Evolutionary conservation across 169 alveolate genomes (phyloP), one percentile per base, ranked within the genome.

Genomic region (Blepharisma undulans): DNA sequence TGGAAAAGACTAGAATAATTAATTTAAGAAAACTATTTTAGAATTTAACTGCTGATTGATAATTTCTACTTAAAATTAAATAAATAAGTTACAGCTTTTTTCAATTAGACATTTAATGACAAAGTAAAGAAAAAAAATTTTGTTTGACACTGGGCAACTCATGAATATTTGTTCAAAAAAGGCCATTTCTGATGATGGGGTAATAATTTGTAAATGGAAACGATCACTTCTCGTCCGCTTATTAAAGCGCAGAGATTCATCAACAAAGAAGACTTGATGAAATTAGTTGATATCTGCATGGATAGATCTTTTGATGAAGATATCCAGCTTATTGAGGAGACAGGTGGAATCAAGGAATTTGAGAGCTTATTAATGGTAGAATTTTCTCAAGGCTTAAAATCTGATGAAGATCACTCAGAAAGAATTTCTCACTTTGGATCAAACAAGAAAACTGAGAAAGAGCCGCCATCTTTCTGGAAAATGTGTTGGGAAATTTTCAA

Each of bases 401-500:
- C 34, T 78, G 48, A 27, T 30, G 27, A 29, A 22, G 87, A 88
- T 25, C 21, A 16, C 79, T 19, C 74, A 7, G 34, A 21, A 76
- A 88, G 92, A 76, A 88, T 88, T 33, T 66, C 7, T 29, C 30
- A 29, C 21, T 88, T 25, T 33, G 92, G 92, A 14, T 34, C 71
- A 18, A 88, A 88, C 87, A 36, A 34, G 76, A 72, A 48, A 33
- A 25, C 61, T 21, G 82, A 36, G 5, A 27, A 25, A 29, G 74
- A 88, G 36, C 93, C 82, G 2, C 76, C 92, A 18, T 78, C 96
- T 6, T 94, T 93, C 88, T 82, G 93, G 22, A 59, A 87, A 12
- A 86, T 94, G 34, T 80, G 93, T 30, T 19, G 89, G 60, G 95
- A 94, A 22, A 92, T 96, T 3, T 90, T 94, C 2, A 76, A 87